Conservation (phyloP, 2,329 filamentous ascomycete genomes). For the Hymenoscyphus fraxineus region DNA sequence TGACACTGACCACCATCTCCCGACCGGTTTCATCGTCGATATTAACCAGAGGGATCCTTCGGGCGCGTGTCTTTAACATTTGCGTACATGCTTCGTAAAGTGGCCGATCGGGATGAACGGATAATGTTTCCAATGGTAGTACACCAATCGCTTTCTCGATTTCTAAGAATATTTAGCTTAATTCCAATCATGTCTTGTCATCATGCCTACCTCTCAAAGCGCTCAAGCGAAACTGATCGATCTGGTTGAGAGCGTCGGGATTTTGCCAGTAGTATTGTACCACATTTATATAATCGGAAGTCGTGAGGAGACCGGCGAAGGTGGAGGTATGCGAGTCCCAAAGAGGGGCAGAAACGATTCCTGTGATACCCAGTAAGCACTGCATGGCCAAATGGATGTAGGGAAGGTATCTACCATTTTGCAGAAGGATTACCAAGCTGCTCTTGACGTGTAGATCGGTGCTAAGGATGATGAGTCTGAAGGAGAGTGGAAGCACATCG, state of each 20-base stretch:
- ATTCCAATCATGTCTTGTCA: constrained; percentile 6
- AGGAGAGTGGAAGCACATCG: constrained; percentile 93
- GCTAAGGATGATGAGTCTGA: constrained; percentile 92
- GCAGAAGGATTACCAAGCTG: constrained; percentile 89
- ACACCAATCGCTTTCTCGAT: constrained; percentile 94
- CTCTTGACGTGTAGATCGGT: constrained; percentile 94
- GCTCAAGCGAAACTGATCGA: constrained; percentile 90
- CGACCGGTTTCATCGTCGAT: constrained; percentile 90
- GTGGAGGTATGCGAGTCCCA: constrained; percentile 94
- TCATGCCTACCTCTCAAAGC: constrained; percentile 71
- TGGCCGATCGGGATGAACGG: constrained; percentile 85
- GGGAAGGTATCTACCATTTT: constrained; percentile 67
- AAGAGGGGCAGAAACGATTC: constrained; percentile 93
- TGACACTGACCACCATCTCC: constrained; percentile 90
- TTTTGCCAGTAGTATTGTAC: constrained; percentile 99
- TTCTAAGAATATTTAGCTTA: constrained; percentile 50
- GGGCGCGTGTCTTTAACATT: constrained; percentile 90
- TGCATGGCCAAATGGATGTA: constrained; percentile 3
- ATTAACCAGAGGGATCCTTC: constrained; percentile 90
- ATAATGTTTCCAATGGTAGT: constrained; percentile 86
- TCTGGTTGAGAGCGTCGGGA: constrained; percentile 80
- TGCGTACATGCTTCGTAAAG: constrained; percentile 92
- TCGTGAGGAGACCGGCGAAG: constrained; percentile 91
- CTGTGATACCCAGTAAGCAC: constrained; percentile 44
- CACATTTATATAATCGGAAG: constrained; percentile 96